These are phyloP conservation scores for Hymenoscyphus fraxineus DNA, from an alignment of 2,329 filamentous ascomycete species.

Conservation along the genomic window DNA sequence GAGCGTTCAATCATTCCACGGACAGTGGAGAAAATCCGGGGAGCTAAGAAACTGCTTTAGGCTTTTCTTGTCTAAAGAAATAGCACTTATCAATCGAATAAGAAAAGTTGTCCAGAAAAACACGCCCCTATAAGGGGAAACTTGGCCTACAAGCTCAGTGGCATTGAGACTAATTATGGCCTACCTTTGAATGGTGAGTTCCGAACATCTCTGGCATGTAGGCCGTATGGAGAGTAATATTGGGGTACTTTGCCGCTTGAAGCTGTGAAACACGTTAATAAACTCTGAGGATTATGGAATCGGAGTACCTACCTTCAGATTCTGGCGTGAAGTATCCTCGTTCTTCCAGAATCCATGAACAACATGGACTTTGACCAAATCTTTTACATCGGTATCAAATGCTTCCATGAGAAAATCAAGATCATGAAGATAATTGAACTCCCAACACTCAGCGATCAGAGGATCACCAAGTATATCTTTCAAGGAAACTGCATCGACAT, in stretches of 20 bases:
- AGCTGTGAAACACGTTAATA: conserved; percentile 42
- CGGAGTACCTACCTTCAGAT: conserved; percentile 39
- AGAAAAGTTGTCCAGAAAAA: neutral
- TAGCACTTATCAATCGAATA: neutral
- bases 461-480: conserved; percentile 58
- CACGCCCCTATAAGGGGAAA: neutral
- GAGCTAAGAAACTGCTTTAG: neutral
- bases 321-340: conserved; percentile 53
- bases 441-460: conserved; percentile 52
- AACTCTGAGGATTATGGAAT: neutral
- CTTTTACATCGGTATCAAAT: conserved; percentile 52
- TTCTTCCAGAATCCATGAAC: conserved; percentile 65
- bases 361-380: conserved; percentile 52
- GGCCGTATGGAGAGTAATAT: conserved; percentile 68
- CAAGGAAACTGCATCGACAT: conserved; percentile 53
- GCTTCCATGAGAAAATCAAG: conserved; percentile 56
- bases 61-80: neutral
- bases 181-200: conserved; percentile 61
- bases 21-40: neutral
- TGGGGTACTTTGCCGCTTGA: conserved; percentile 56
- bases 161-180: neutral
- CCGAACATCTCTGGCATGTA: conserved; percentile 82
- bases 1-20: neutral
- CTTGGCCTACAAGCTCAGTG: neutral
- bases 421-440: conserved; percentile 54